Base-by-base conservation (phyloP, 805 yeast species). In the Wickerhamomyces bovis region DNA sequence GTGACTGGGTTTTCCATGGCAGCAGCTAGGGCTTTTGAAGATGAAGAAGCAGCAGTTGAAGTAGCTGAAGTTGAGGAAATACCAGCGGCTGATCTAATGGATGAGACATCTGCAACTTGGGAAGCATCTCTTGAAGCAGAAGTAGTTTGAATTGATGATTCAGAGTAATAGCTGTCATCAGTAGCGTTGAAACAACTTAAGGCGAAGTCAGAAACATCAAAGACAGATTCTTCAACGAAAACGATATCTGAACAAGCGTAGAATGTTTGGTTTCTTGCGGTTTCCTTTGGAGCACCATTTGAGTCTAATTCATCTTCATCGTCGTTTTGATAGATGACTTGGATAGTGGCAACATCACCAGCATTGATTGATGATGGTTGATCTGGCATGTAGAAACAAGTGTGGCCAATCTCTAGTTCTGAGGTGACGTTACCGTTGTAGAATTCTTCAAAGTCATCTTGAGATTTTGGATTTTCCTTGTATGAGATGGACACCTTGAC, bases 361-460 rank as follows among this genome's bases (percentile, higher is more conserved):
- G 62, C 50, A 36, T 58, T 58, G 48, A 71, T 57, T 33, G 52
- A 44, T 18, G 67, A 62, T 42, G 74, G 71, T 48, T 55, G 67
- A 44, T 72, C 74, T 44, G 76, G 76, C 59, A 71, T 52, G 56
- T 65, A 65, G 66, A 65, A 72, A 62, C 77, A 72, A 41, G 73
- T 66, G 59, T 72, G 77, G 28, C 77, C 77, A 36, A 68, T 66
- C 53, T 65, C 69, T 41, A 71, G 53, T 51, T 69, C 69, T 43
- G 60, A 61, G 43, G 72, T 57, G 44, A 69, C 66, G 46, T 69
- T 69, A 45, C 71, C 72, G 28, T 44, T 45, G 45, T 69, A 68
- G 65, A 67, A 66, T 42, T 63, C 68, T 25, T 66, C 65, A 51
- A 72, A 72, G 46, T 72, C 73, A 41, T 60, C 60, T 53, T 70